Evolutionary conservation across 2,329 filamentous ascomycete genomes (phyloP), one percentile per base, ranked within the genome.

Genomic region (Monilinia aucupariae): DNA sequence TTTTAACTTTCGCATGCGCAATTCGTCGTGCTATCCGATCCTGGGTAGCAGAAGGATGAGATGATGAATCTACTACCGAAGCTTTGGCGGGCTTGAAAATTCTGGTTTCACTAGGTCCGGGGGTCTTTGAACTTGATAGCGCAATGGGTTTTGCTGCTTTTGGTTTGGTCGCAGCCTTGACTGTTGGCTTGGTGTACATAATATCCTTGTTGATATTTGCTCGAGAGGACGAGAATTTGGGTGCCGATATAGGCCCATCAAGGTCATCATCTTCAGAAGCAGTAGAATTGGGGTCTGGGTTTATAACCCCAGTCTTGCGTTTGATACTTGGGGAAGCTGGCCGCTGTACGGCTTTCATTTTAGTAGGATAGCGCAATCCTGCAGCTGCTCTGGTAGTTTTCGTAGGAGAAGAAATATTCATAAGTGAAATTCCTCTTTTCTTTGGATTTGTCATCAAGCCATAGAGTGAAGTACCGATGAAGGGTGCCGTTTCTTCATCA

Each of bases 361-460:
- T 55, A 9, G 59, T 48, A 37, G 69, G 61, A 30, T 65, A 68
- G 32, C 68, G 66, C 51, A 71, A 74, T 6, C 73, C 74, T 27
- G 74, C 74, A 27, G 73, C 71, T 27, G 73, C 72, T 63, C 71
- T 65, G 37, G 73, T 74, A 20, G 65, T 65, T 30, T 65, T 49
- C 22, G 32, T 48, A 12, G 67, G 65, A 10, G 60, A 64, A 8
- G 66, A 61, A 32, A 72, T 48, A n/a, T 65, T 70, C 37, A 71
- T 51, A 13, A 78, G 62, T 2, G 72, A 73, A 10, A 68, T 65
- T 9, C 68, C 68, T 41, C 66, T 71, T 64, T 71, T 74, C 34
- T 72, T 71, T 27, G 72, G 74, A 64, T 75, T 78, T 32, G 77
- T 75, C 78, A 81, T 79, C 20, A 81, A 68, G 0, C 74, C 75